These are phyloP conservation scores for Modicella reniformis DNA, from an alignment of 371 early-diverging fungal species.

Conservation along the genomic window DNA sequence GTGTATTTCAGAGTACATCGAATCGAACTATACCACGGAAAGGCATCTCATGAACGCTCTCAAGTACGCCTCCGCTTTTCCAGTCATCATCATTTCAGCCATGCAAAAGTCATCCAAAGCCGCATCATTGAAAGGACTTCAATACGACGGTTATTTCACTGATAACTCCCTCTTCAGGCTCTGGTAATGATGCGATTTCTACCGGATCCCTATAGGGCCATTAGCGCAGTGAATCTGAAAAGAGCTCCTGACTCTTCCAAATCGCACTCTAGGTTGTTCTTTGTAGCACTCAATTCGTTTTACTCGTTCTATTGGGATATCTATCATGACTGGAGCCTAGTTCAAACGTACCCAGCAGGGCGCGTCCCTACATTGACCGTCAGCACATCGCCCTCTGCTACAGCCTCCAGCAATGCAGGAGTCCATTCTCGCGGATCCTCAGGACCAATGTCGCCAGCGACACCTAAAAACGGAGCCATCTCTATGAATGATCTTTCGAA, in stretches of 20 bases:
- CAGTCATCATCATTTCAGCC: conserved; percentile 82
- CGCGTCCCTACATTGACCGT: conserved; percentile 8
- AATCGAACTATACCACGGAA: conserved; percentile 56
- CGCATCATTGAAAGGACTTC: conserved; percentile 27
- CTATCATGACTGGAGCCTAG: conserved; percentile 88
- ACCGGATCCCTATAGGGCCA: neutral
- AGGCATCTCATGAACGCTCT: conserved; percentile 87
- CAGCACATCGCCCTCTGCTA: conserved; percentile 6
- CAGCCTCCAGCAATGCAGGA: conserved; percentile 18
- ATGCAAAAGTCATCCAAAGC: conserved; percentile 66
- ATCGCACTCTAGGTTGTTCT: conserved; percentile 68
- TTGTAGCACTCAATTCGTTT: conserved; percentile 84
- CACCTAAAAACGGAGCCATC: conserved; percentile 7
- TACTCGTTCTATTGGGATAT: conserved; percentile 96
- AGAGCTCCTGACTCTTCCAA: neutral
- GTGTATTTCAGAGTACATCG: conserved; percentile 80
- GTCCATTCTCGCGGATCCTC: conserved; percentile 24
- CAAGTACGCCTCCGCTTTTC: conserved; percentile 87
- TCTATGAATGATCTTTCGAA: conserved; percentile 8
- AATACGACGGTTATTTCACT: conserved; percentile 36
- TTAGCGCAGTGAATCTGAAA: neutral
- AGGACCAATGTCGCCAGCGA: conserved; percentile 43
- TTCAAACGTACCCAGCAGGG: conserved; percentile 50
- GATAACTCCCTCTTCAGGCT: conserved; percentile 44
- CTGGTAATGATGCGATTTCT: conserved; percentile 39